Base-by-base conservation (phyloP, 139 green algal species). In the Coelastrella sp. region DNA sequence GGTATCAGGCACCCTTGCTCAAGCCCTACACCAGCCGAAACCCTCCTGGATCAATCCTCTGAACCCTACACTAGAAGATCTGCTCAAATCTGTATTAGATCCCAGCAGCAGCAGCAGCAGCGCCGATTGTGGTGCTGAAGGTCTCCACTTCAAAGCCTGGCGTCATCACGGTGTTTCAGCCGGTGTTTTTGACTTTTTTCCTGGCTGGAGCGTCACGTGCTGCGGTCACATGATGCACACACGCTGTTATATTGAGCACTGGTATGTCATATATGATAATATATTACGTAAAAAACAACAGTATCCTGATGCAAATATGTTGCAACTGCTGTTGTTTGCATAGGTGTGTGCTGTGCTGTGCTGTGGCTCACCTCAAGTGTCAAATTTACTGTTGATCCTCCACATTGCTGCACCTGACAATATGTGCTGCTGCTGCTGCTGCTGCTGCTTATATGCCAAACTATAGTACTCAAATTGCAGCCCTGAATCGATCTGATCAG, bases 151-250 rank as follows among this genome's bases (percentile, higher is more conserved):
- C 19, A 30, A 27, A 27, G 8, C 21, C 34, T 68, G 74, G 19
- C 74, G 37, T 34, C 69, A 60, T 5, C 40, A 62, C 41, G 74
- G 74, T 11, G 50, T 81, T 34, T 27, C 19, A 9, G 63, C 41
- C 51, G 51, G 74, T 37, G 34, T 69, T 9, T 81, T n/a, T 68
- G 74, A 81, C 21, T n/a, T 15, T 15, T 69, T 23, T 59, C 74
- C 21, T 27, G 53, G 35, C 34, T 71, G 8, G 2, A 25, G 43
- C 25, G 27, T 82, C 8, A 71, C 35, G 1, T 59, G 51, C 51
- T 82, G 75, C 27, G 75, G 75, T 5, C 75, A 82, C 53, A 82
- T 71, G 53, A 71, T 57, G 51, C 75, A 82, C 53, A n/a, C n/a
- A n/a, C n/a, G n/a, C n/a, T n/a, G n/a, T n/a, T n/a, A n/a, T n/a